Percentiles rank a stretch among this genome's conserved stretches.
phyloP scores from a whole-genome alignment of 129 eudicot genomes.

The Centaurea solstitialis region DNA sequence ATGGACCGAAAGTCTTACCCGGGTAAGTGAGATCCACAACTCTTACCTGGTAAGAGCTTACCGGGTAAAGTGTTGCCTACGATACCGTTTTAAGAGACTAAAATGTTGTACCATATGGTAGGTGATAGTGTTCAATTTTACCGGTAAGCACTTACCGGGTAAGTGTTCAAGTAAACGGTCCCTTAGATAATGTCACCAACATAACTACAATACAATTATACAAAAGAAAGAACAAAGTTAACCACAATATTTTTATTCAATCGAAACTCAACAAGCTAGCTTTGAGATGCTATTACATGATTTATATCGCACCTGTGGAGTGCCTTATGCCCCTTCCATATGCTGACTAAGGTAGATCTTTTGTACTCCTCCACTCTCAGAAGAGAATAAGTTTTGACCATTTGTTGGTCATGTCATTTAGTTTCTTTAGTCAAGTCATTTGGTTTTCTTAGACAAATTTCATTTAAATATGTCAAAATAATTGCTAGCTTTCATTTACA shows the following conservation, averaged over 20 bases:
- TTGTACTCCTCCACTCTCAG: not conserved
- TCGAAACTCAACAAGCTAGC: not conserved
- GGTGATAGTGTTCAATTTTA: too few relatives aligned
- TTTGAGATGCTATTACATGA: not conserved
- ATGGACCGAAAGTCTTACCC: too few relatives aligned
- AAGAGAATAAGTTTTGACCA: not conserved
- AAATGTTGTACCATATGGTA: too few relatives aligned
- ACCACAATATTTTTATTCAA: too few relatives aligned
- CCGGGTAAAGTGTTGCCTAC: too few relatives aligned
- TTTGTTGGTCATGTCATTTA: not conserved
- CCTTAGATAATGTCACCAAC: slow-evolving; percentile 6
- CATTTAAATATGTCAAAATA: not conserved
- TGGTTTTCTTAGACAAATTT: not conserved
- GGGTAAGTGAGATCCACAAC: too few relatives aligned
- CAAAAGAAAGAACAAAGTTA: not conserved
- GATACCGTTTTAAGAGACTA: too few relatives aligned
- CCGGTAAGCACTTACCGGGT: too few relatives aligned
- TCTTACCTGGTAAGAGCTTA: too few relatives aligned
- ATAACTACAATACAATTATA: not conserved
- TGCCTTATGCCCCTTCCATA: not conserved
- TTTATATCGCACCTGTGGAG: not conserved
- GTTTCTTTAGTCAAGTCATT: not conserved
- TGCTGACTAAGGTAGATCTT: not conserved
- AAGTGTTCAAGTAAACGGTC: too few relatives aligned
- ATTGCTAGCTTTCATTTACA: not conserved